These are phyloP conservation scores for Vanilla planifolia DNA, from an alignment of 106 monocot genomes.

Conservation along the genomic window DNA sequence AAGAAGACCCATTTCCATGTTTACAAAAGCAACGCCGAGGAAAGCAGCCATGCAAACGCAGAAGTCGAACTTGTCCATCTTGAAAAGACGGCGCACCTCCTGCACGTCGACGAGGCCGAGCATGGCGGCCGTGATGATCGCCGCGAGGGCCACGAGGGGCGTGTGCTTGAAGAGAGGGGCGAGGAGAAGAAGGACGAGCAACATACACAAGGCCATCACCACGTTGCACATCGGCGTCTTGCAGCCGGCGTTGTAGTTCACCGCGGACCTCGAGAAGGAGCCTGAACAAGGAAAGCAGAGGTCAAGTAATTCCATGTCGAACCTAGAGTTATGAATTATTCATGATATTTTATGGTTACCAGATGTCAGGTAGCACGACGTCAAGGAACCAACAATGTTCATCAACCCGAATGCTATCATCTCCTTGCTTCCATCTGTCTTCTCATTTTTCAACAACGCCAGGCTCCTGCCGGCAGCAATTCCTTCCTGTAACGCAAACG, in stretches of 20 bases:
- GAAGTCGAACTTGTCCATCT: conserved; percentile 90
- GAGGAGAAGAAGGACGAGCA: conserved; percentile 75
- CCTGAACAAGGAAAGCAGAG: conserved; percentile 16
- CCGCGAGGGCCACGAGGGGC: conserved; percentile 66
- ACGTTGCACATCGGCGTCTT: conserved; percentile 76
- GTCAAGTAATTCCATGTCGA: no score
- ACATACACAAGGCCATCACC: conserved; percentile 60
- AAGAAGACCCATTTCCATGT: conserved; percentile 62
- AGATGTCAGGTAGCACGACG: conserved; percentile 70
- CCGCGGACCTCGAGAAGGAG: conserved; percentile 85
- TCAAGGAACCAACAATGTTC: conserved; percentile 74
- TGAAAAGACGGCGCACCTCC: conserved; percentile 45
- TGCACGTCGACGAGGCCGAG: conserved; percentile 64
- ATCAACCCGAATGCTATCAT: conserved; percentile 85
- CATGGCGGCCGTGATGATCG: conserved; percentile 84
- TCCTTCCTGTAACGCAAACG: conserved; percentile 51
- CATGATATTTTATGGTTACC: no score
- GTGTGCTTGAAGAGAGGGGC: conserved; percentile 84
- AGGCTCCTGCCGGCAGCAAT: conserved; percentile 80
- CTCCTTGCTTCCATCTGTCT: conserved; percentile 80
- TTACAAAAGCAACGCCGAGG: conserved; percentile 53
- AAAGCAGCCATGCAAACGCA: conserved; percentile 73
- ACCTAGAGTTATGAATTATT: no score
- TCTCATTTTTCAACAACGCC: conserved; percentile 46
- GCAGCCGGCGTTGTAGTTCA: conserved; percentile 67